Percentiles rank a stretch among this genome's conserved stretches.
Conservation (phyloP, 352 stramenopile genomes). For the Paralagenidium karlingii region DNA sequence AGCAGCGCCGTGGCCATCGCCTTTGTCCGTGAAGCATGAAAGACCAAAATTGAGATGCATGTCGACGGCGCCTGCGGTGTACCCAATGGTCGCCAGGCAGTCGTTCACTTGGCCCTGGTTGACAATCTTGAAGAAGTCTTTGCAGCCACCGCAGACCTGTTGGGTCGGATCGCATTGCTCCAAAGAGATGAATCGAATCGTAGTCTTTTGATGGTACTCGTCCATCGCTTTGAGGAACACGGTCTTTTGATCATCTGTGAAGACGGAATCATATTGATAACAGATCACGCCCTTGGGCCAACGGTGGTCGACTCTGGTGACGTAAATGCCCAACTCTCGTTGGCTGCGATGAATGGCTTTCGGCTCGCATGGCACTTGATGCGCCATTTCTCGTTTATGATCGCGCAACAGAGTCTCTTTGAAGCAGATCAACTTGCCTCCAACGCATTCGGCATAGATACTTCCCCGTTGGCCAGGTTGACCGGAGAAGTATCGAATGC, state of each 20-base stretch:
- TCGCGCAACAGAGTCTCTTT: constrained; percentile 36
- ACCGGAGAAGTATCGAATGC: constrained; percentile 31
- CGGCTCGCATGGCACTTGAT: constrained; percentile 23
- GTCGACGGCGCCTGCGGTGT: constrained; percentile 34
- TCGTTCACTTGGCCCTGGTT: constrained; percentile 45
- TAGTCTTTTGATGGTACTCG: constrained; percentile 30
- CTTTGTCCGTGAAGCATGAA: constrained; percentile 44
- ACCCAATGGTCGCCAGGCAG: constrained; percentile 64
- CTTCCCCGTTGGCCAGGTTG: constrained; percentile 24
- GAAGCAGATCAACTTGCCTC: constrained; percentile 32
- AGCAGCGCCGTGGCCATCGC: constrained; percentile 22
- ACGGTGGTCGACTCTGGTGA: constrained; percentile 35
- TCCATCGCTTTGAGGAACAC: constrained; percentile 40
- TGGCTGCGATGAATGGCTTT: constrained; percentile 10
- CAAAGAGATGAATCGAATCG: constrained; percentile 44
- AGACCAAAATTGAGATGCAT: constrained; percentile 58
- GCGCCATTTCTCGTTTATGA: constrained; percentile 34
- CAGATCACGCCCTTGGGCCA: constrained; percentile 57
- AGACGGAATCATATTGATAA: constrained; percentile 45
- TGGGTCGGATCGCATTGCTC: constrained; percentile 37
- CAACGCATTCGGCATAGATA: constrained; percentile 33
- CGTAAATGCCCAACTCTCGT: constrained; percentile 36
- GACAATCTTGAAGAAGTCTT: constrained; percentile 44
- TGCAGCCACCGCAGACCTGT: constrained; percentile 30
- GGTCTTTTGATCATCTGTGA: constrained; percentile 21